Evolutionary conservation across 768 basidiomycete species (phyloP).

Genomic region (Dioszegia aurantiaca): DNA sequence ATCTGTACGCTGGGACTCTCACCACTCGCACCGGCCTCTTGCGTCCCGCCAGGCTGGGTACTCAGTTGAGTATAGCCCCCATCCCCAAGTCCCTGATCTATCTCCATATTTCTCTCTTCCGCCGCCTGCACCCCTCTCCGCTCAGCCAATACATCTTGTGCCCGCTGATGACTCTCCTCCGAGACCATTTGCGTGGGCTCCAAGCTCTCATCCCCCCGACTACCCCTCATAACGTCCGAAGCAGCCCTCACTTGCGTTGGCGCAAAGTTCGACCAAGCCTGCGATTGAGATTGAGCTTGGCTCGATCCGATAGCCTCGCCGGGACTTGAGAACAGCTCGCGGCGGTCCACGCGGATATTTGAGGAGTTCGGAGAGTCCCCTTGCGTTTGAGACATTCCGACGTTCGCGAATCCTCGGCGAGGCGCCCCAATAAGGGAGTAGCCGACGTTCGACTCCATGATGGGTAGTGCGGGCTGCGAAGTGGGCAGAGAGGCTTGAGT

Average conservation of each 20-base stretch:
- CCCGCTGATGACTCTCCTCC: conserved; percentile 11
- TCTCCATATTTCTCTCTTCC: not conserved
- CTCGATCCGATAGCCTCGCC: conserved; percentile 1
- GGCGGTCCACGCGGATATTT: not conserved
- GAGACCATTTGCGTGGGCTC: conserved; percentile 13
- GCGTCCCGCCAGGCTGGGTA: not conserved
- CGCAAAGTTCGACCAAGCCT: conserved; percentile 1
- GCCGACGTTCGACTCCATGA: not conserved
- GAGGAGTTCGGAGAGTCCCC: not conserved
- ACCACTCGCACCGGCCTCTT: not conserved
- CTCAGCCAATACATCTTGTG: not conserved
- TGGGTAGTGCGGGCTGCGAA: not conserved
- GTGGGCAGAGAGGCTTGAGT: not conserved
- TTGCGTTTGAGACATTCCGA: conserved; percentile 6
- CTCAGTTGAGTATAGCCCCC: too few relatives aligned
- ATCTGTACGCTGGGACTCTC: not conserved
- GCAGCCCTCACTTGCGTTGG: conserved; percentile 4
- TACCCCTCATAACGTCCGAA: not conserved
- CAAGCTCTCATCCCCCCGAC: not conserved
- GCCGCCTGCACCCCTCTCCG: not conserved
- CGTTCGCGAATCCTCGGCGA: conserved; percentile 5
- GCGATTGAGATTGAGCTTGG: not conserved
- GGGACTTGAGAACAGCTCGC: conserved; percentile 7
- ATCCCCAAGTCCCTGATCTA: not conserved
- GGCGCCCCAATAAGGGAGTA: not conserved